A percentile compares a stretch with the other conserved stretches of the same genome.
Conservation (phyloP, 306 rosid species). For the Alnus rubra region DNA sequence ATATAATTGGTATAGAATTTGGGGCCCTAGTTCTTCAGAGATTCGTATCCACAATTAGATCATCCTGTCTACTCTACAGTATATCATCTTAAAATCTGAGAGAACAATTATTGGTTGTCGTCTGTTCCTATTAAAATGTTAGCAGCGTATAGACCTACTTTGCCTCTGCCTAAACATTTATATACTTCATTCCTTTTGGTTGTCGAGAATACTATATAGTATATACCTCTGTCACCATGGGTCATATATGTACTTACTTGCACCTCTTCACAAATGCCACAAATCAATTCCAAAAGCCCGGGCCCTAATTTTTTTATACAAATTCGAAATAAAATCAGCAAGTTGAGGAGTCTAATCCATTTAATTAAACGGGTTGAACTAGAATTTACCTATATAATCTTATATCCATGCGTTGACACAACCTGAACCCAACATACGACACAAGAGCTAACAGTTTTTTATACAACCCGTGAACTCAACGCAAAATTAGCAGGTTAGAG, state of each 20-base stretch:
- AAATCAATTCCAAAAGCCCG: background rate
- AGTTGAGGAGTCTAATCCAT: too few species aligned
- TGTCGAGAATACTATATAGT: background rate
- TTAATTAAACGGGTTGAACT: too few species aligned
- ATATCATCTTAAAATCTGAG: constrained; percentile 23
- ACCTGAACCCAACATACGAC: too few species aligned
- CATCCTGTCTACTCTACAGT: constrained; percentile 36
- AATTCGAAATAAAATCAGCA: too few species aligned
- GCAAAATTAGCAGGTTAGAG: too few species aligned
- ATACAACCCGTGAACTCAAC: too few species aligned
- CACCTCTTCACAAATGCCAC: background rate
- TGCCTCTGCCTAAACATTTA: constrained; percentile 19
- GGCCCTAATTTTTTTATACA: too few species aligned
- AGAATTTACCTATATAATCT: too few species aligned
- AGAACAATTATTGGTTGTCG: constrained; percentile 39
- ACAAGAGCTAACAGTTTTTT: too few species aligned
- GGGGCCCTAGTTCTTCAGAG: constrained; percentile 28
- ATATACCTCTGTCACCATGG: background rate
- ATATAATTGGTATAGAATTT: constrained; percentile 27
- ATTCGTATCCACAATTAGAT: constrained; percentile 35
- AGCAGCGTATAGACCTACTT: constrained; percentile 20
- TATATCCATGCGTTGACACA: too few species aligned
- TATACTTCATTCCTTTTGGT: constrained; percentile 25
- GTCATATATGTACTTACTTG: background rate
- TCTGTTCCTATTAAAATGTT: constrained; percentile 17